Percentiles rank a stretch among this genome's conserved stretches.
Evolutionary conservation across 2,329 filamentous ascomycete species (phyloP).

Genomic region (Paracamarosporium sp.): DNA sequence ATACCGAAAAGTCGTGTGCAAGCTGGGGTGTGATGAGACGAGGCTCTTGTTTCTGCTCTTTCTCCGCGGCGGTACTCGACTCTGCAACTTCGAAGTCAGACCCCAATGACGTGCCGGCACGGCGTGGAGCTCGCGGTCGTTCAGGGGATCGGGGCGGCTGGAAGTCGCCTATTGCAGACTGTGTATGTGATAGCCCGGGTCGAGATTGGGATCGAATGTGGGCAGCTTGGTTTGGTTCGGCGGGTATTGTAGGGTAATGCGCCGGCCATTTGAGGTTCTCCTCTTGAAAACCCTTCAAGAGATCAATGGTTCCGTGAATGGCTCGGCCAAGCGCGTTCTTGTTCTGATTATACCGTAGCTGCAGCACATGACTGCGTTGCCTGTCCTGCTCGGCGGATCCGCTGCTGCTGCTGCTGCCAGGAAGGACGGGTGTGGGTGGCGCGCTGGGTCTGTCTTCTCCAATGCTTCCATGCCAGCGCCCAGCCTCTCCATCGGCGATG

Average conservation of each 20-base stretch:
- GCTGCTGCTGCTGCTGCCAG: slow-evolving; percentile 58
- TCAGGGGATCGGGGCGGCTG: slow-evolving; percentile 49
- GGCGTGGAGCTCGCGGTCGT: slow-evolving; percentile 63
- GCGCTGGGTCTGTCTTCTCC: slow-evolving; percentile 65
- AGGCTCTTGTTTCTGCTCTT: slow-evolving; percentile 70
- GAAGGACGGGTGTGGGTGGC: slow-evolving; percentile 58
- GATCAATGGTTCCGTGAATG: slow-evolving; percentile 85
- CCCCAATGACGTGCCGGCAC: slow-evolving; percentile 76
- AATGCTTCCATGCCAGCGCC: slow-evolving; percentile 62
- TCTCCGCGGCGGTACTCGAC: slow-evolving; percentile 74
- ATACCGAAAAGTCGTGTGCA: slow-evolving; percentile 91
- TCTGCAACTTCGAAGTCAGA: slow-evolving; percentile 64
- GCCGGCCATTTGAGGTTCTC: slow-evolving; percentile 94
- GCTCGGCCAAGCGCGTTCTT: slow-evolving; percentile 84
- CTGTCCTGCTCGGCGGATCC: slow-evolving; percentile 67
- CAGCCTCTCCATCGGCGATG: slow-evolving; percentile 67
- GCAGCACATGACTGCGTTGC: slow-evolving; percentile 81
- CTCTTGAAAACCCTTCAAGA: slow-evolving; percentile 81
- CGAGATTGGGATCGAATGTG: slow-evolving; percentile 59
- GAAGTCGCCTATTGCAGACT: slow-evolving; percentile 64
- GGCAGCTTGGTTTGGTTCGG: slow-evolving; percentile 48
- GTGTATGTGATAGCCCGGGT: slow-evolving; percentile 69
- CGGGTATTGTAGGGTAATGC: slow-evolving; percentile 86
- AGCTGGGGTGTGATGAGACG: slow-evolving; percentile 90
- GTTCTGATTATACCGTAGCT: slow-evolving; percentile 95